A percentile compares a stretch with the other conserved stretches of the same genome.
phyloP scores from a whole-genome alignment of 495 filamentous ascomycete species.

The Penicillium daleae region DNA sequence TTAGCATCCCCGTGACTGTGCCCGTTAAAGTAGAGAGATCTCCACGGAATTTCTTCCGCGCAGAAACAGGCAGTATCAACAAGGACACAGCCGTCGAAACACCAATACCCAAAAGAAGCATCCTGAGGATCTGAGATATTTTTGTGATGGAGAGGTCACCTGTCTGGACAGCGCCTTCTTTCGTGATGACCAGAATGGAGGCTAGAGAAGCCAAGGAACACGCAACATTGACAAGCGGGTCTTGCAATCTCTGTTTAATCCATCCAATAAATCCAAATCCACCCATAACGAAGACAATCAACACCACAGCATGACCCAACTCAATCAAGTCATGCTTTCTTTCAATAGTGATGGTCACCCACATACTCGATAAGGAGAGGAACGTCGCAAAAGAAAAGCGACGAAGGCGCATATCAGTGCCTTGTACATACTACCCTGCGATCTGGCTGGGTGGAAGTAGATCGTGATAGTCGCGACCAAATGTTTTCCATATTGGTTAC shows the following conservation, averaged over 20 bases:
- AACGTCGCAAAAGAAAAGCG: conserved; percentile 83
- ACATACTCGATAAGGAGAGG: conserved; percentile 86
- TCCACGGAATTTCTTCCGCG: conserved; percentile 71
- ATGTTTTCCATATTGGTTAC: conserved; percentile 92
- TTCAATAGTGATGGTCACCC: conserved; percentile 74
- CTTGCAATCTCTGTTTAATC: conserved; percentile 83
- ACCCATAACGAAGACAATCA: conserved; percentile 85
- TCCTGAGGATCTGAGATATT: conserved; percentile 84
- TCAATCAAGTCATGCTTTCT: conserved; percentile 61
- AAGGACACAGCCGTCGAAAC: conserved; percentile 76
- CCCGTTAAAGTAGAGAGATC: conserved; percentile 76
- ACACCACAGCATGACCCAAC: conserved; percentile 78
- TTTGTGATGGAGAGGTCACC: conserved; percentile 80
- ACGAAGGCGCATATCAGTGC: conserved; percentile 78
- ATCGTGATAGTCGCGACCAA: conserved; percentile 91
- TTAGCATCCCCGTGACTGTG: conserved; percentile 77
- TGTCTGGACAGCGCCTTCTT: conserved; percentile 83
- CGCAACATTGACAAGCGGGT: conserved; percentile 90
- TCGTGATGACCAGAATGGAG: conserved; percentile 89
- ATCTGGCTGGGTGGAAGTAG: conserved; percentile 93
- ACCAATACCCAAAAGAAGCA: conserved; percentile 83
- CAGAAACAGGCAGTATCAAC: conserved; percentile 80
- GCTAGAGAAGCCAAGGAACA: conserved; percentile 86
- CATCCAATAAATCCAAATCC: conserved; percentile 90
- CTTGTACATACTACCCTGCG: conserved; percentile 87